Base-by-base conservation (phyloP, 2,329 filamentous ascomycete genomes). In the Corynespora cassiicola region DNA sequence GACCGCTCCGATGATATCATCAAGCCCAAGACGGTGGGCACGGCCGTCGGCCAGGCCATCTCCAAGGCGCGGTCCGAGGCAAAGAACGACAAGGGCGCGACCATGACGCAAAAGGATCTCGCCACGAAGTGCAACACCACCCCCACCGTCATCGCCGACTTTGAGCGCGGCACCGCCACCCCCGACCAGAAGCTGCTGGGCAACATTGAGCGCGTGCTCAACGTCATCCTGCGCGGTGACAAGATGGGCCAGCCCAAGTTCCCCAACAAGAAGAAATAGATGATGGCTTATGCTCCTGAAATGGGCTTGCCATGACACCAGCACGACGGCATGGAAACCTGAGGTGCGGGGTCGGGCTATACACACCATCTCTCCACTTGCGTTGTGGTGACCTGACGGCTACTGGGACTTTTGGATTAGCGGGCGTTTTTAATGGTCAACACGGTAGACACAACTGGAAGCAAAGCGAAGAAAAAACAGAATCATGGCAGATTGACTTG, bases 1-100 rank as follows among this genome's bases (percentile, higher is more conserved):
- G 94, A 97, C 79, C 91, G 92, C 57, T 86, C 85, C 68, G 91
- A 97, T 78, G 94, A 96, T 69, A 96, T 96, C 75, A 86, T 97
- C 74, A 96, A 96, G 78, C 91, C 90, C 65, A 95, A 95, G 77
- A 95, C 90, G 30, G 79, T 71, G 42, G 90, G 90, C 67, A 79
- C 80, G 63, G 78, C 81, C 39, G 89, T 97, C 52, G 90, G 88
- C 61, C 83, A 88, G 54, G 88, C 86, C 52, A 96, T 97, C 75
- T 80, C 84, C 62, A 81, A 86, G 63, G 82, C 87, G 39, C 88
- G 94, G 52, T 84, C 84, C 66, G 83, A 86, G 67, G 85, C 89
- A 68, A 87, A 87, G 72, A 90, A 91, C 72, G 94, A 95, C 54
- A 77, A 78, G 63, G 75, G 75, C 56, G 64, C 56, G 30, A 76